Evolutionary conservation across 306 rosid genomes (phyloP).

Genomic region (Cucumis sativus): DNA sequence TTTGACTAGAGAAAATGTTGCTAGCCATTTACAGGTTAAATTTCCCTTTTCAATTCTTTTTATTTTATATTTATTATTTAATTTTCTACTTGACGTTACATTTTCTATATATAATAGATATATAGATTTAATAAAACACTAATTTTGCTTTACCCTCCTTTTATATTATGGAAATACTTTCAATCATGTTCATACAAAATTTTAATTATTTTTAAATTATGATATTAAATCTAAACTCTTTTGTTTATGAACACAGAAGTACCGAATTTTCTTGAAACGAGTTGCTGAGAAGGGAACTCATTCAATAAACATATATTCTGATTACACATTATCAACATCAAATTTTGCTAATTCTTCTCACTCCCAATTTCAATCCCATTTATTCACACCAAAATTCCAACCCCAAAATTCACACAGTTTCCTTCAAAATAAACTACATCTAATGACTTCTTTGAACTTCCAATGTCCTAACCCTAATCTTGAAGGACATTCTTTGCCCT

Average conservation of each 20-base stretch:
- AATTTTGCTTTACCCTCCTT: neutral
- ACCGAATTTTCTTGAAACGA: slow-evolving; percentile 10
- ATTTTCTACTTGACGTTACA: neutral
- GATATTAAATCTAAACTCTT: neutral
- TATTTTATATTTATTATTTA: neutral
- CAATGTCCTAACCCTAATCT: neutral
- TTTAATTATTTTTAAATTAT: too few relatives aligned
- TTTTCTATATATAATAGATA: neutral
- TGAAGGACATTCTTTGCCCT: neutral
- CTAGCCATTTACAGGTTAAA: slow-evolving; percentile 4
- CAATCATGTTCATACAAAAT: neutral
- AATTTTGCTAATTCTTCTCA: neutral
- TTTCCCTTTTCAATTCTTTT: neutral
- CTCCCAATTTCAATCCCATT: neutral
- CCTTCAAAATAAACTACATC: neutral
- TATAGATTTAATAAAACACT: neutral
- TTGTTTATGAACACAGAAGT: neutral
- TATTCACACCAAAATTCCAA: neutral
- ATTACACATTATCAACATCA: neutral
- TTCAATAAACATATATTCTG: neutral
- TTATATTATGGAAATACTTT: neutral
- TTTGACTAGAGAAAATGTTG: slow-evolving; percentile 7
- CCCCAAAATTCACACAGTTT: neutral
- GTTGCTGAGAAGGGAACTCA: neutral
- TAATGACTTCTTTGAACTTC: neutral